A percentile compares a stretch with the other conserved stretches of the same genome.
Evolutionary conservation across 2,329 filamentous ascomycete species (phyloP).

Genomic region (Aspergillus phoenicis): DNA sequence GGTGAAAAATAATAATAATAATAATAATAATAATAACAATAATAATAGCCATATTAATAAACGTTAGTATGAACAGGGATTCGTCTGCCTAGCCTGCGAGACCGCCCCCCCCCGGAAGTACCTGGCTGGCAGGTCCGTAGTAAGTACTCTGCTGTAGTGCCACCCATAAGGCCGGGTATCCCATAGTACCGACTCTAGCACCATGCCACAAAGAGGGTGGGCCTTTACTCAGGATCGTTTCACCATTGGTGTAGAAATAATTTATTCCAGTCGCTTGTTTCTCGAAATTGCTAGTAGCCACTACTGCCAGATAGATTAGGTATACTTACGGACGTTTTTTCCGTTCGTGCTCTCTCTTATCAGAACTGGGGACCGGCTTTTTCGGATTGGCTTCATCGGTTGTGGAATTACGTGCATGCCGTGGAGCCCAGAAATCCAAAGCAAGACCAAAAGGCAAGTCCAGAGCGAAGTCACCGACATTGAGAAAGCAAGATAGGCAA

Average conservation of each 20-base stretch:
- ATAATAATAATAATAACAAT: no score
- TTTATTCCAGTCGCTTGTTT: constrained; percentile 11
- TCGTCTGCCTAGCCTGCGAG: not conserved
- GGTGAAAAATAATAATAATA: no score
- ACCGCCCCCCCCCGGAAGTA: not conserved
- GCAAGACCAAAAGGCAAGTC: not conserved
- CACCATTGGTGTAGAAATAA: constrained; percentile 14
- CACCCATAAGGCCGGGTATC: constrained; percentile 4
- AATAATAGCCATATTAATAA: not conserved
- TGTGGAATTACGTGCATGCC: constrained; percentile 2
- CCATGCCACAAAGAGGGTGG: constrained; percentile 21
- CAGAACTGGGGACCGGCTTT: not conserved
- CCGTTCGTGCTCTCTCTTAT: constrained; percentile 8
- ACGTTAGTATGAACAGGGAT: constrained; percentile 5
- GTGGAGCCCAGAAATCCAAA: not conserved
- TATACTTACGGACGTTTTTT: constrained; percentile 6
- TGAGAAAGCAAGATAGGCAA: not conserved
- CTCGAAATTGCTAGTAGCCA: constrained; percentile 12
- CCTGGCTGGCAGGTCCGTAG: not conserved
- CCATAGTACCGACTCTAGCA: constrained; percentile 7
- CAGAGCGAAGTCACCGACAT: constrained; percentile 8
- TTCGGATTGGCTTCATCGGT: not conserved
- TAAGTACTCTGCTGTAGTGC: not conserved
- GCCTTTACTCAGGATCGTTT: constrained; percentile 19
- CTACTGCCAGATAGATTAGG: not conserved